Evolutionary conservation across 129 eudicot species (phyloP).

Genomic region (sunflower (Helianthus annuus)): HanXRQr2.0-SUNRISE NC_035444.2:7489281-7489780

Average conservation of each 20-base stretch:
- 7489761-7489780: not conserved
- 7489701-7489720: not conserved
- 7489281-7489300: no score
- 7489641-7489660: conserved; percentile 22
- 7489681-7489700: not conserved
- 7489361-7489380: no score
- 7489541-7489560: conserved; percentile 2
- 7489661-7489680: conserved; percentile 14
- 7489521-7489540: not conserved
- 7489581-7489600: no score
- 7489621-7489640: no score
- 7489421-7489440: no score
- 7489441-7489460: no score
- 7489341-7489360: no score
- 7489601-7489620: not conserved
- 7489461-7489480: not conserved
- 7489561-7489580: conserved; percentile 4
- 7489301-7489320: no score
- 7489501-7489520: not conserved
- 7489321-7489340: no score
- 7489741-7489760: not conserved
- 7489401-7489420: no score
- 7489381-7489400: no score
- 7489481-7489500: not conserved
- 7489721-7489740: conserved; percentile 12